Percentiles rank a stretch among this genome's conserved stretches.
phyloP scores from a whole-genome alignment of 306 rosid species.

The Cyclanthera cordifolia region DNA sequence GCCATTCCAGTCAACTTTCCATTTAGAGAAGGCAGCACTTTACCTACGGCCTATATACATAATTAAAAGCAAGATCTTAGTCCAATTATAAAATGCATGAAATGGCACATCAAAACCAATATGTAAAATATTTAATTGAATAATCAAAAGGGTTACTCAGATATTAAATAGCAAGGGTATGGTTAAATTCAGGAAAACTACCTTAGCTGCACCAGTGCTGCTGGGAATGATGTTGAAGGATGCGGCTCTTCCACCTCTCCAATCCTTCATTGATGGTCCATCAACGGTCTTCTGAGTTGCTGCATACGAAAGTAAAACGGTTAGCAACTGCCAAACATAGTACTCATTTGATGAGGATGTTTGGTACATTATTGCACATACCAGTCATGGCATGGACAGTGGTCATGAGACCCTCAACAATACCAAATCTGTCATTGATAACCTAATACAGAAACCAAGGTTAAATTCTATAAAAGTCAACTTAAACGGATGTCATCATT shows the following conservation, averaged over 20 bases:
- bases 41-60: slow-evolving; percentile 75
- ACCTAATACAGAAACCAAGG: no score
- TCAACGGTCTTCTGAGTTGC: slow-evolving; percentile 98
- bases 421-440: slow-evolving; percentile 79
- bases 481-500: no score
- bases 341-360: no score
- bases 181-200: slow-evolving; percentile 8
- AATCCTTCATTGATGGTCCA: slow-evolving; percentile 94
- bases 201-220: slow-evolving; percentile 99
- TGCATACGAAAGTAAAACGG: slow-evolving; percentile 13
- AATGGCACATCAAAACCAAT: no score
- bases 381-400: slow-evolving; percentile 89
- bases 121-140: no score
- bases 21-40: slow-evolving; percentile 55
- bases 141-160: no score
- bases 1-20: slow-evolving; percentile 82
- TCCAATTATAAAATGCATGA: no score
- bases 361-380: no score
- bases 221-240: slow-evolving; percentile 97
- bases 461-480: no score
- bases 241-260: slow-evolving; percentile 99
- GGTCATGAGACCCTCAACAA: slow-evolving; percentile 97
- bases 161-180: background rate
- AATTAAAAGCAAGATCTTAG: no score
- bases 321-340: no score